Conservation (phyloP, 768 basidiomycete genomes). For the Termitomyces sp. region DNA sequence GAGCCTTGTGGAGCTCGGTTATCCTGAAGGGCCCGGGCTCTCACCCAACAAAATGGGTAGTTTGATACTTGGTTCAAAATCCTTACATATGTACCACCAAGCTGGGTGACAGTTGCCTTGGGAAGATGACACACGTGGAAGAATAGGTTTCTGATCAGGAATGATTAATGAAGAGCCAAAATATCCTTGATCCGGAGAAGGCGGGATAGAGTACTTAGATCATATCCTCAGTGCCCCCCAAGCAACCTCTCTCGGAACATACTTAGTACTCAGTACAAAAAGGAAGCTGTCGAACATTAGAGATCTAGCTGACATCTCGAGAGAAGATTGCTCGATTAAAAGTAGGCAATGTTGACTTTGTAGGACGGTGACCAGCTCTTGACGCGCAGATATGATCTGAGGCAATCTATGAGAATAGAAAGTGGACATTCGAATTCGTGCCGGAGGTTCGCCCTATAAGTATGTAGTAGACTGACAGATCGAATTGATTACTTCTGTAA, state of each 20-base stretch:
- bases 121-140: not conserved
- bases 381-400: not conserved
- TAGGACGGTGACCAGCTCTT: not conserved
- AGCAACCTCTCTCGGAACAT: no score
- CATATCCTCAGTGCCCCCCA: no score
- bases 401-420: not conserved
- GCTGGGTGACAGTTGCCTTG: not conserved
- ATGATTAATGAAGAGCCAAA: not conserved
- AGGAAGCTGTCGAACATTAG: no score
- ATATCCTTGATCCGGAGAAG: not conserved
- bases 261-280: no score
- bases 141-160: not conserved
- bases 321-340: not conserved
- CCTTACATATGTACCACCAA: no score
- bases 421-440: not conserved
- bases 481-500: not conserved
- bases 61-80: not conserved
- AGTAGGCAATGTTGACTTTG: not conserved
- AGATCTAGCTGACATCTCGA: not conserved
- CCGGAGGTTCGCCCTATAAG: not conserved
- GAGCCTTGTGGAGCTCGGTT: no score
- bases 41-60: not conserved
- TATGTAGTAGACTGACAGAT: not conserved
- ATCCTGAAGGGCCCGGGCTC: no score
- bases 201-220: not conserved